Base-by-base conservation (phyloP, 345 rosid genomes). In the Populus alba region DNA sequence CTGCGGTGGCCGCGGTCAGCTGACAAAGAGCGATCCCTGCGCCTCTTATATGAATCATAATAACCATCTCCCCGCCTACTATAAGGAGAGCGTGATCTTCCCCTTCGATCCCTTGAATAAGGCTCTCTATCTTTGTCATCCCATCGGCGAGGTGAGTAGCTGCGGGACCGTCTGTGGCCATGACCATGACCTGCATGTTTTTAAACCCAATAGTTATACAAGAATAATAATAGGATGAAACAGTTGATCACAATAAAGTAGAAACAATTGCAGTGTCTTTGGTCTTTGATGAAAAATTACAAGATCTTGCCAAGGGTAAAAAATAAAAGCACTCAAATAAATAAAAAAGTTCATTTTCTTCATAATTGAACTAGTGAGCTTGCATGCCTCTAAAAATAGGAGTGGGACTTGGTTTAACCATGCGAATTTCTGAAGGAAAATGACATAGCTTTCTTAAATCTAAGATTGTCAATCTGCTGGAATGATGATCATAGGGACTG, bases 31-130 rank as follows among this genome's bases (percentile, higher is more conserved):
- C 77, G 76, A 20, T 84, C 89, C 80, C 84, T 65, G 74, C 72
- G 89, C 31, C 89, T 83, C 83, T 77, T 84, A 51, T 79, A 23
- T 1, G 87, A 75, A 78, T 87, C 87, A 25, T 81, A 69, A 22
- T 70, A 62, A 73, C 79, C 83, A 33, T 71, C 88, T 74, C 72
- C 76, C 82, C 86, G 80, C 76, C 87, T 81, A 38, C 77, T 74
- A 59, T 71, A 35, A 7, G 91, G 91, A 31, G 92, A 86, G 6
- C 87, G 89, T 16, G 94, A 84, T 77, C 90, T 85, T 63, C 85
- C 90, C 62, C 85, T 76, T 66, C 83, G 81, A 18, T 87, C 91
- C 79, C 87, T 84, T 74, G 87, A 41, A 81, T 81, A 20, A 68
- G 79, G 59, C 38, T 85, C 87, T 73, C 85, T 77, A 63, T 77